Evolutionary conservation across 148 eudicot species (phyloP).

Genomic region (Persicaria tinctoria): DNA sequence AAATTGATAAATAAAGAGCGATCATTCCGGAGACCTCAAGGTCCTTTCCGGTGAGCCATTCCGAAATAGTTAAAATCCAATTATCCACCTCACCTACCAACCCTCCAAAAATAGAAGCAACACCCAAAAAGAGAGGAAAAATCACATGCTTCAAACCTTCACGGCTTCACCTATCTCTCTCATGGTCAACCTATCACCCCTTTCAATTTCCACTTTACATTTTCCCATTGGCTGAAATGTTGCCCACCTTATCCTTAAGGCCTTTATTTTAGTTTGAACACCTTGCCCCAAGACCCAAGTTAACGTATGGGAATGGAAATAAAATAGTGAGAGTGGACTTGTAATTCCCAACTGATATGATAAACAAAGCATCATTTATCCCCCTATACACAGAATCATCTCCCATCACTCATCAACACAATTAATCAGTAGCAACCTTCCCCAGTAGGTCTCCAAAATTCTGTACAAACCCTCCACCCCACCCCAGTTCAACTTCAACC

Average conservation of each 20-base stretch:
- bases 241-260: constrained; percentile 1
- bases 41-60: no score
- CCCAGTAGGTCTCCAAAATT: background rate
- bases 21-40: no score
- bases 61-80: no score
- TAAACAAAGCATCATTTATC: constrained; percentile 3
- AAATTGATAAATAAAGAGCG: no score
- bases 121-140: background rate
- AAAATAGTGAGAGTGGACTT: background rate
- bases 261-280: background rate
- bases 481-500: constrained; percentile 3
- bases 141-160: background rate
- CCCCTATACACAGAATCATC: background rate
- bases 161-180: constrained; percentile 4
- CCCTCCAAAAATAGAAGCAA: background rate
- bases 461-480: background rate
- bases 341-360: background rate
- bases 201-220: background rate
- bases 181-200: constrained; percentile 3
- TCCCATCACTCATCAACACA: background rate
- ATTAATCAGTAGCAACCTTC: background rate
- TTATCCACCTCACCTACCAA: background rate
- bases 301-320: background rate
- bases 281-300: background rate
- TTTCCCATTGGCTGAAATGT: constrained; percentile 8